Evolutionary conservation across 345 rosid species (phyloP), one percentile per base, ranked within the genome.

Genomic region (Populus nigra): DNA sequence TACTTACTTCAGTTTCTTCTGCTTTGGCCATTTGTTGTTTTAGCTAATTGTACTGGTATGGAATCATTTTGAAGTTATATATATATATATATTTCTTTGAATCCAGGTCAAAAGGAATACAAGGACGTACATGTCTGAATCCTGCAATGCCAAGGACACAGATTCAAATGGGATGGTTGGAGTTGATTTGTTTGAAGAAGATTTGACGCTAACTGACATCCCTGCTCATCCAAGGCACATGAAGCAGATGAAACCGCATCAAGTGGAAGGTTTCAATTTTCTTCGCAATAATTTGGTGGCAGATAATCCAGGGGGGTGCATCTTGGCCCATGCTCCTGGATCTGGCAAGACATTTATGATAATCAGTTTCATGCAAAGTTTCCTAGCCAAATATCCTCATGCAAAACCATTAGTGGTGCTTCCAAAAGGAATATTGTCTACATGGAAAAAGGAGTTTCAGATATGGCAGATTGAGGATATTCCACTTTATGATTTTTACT

Each of bases 271-370:
- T 23, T 95, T 95, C 74, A 88, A 83, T 29, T 93, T 95, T 81
- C 89, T 95, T 22, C 81, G 92, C 68, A 88, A 87, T 76, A 95
- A 95, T 73, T 82, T 95, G 69, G 91, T 86, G 57, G 62, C 86
- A 4, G 93, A 95, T 57, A 83, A 87, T 53, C 98, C 99, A 8
- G 92, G 96, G 36, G 99, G 98, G 49, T 93, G 98, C 83, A 92
- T 95, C 76, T 68, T 95, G 85, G 99, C 99, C 57, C 97, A 95
- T 87, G 96, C 98, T 15, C 99, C 98, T 13, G 99, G 99, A 50
- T 95, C 99, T 13, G 99, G 98, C 39, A 93, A 95, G 83, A 93
- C 99, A 10, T 95, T 95, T 68, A 90, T 95, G 86, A 88, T 93
- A 22, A 93, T 96, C 43, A 93, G 98, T 80, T 93, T 93, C 79